Evolutionary conservation across 139 green algal genomes (phyloP).

Genomic region (Pycnococcus provasolii): DNA sequence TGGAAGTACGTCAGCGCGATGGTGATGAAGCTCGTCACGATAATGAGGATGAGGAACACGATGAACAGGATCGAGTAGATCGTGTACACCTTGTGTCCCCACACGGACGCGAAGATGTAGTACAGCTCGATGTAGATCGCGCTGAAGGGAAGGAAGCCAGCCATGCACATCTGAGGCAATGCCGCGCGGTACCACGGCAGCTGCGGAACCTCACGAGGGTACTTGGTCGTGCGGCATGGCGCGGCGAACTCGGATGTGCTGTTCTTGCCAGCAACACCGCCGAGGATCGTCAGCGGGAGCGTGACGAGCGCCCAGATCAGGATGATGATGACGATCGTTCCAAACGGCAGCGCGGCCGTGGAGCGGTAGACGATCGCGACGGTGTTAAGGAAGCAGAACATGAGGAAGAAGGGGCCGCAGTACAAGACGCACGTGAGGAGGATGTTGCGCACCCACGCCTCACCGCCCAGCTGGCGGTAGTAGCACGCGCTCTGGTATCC

Average conservation of each 20-base stretch:
- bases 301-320: constrained; percentile 67
- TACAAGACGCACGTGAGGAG: constrained; percentile 58
- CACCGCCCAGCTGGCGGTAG: constrained; percentile 78
- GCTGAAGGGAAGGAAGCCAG: constrained; percentile 59
- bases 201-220: constrained; percentile 43
- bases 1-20: constrained; percentile 56
- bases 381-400: constrained; percentile 67
- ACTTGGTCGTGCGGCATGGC: constrained; percentile 48
- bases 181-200: constrained; percentile 46
- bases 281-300: constrained; percentile 39
- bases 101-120: constrained; percentile 62
- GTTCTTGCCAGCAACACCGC: constrained; percentile 35
- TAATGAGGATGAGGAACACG: constrained; percentile 52
- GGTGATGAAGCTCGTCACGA: constrained; percentile 53
- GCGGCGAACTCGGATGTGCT: constrained; percentile 36
- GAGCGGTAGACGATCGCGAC: constrained; percentile 54
- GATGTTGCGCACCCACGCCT: constrained; percentile 62
- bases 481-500: constrained; percentile 67
- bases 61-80: constrained; percentile 57
- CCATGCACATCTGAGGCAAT: constrained; percentile 47
- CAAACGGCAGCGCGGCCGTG: constrained; percentile 70
- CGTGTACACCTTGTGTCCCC: constrained; percentile 63
- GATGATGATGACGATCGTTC: constrained; percentile 76
- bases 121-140: constrained; percentile 67
- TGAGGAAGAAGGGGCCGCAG: constrained; percentile 61